phyloP scores from a whole-genome alignment of 345 rosid genomes.

The Passiflora organensis region DNA sequence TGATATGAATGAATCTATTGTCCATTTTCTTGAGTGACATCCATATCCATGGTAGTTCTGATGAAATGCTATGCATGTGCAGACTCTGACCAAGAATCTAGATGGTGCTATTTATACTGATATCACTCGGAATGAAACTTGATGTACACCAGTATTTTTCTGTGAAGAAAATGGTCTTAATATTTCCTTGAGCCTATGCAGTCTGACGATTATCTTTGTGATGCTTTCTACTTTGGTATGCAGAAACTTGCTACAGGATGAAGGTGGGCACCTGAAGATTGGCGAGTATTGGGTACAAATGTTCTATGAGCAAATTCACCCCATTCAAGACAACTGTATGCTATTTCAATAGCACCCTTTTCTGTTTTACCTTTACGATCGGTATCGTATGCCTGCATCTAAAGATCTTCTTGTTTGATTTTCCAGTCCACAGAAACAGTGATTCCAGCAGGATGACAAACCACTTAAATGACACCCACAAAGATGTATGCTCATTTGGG shows the following conservation, averaged over 20 bases:
- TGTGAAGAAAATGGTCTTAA: too few species aligned
- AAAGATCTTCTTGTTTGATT: not conserved
- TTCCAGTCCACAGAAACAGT: constrained; percentile 32
- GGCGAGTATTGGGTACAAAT: constrained; percentile 64
- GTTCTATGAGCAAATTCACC: constrained; percentile 43
- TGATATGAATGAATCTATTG: too few species aligned
- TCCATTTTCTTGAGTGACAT: too few species aligned
- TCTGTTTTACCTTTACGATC: too few species aligned
- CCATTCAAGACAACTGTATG: constrained; percentile 37
- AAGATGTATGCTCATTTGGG: constrained; percentile 38
- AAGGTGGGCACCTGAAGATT: constrained; percentile 51
- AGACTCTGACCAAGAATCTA: not conserved
- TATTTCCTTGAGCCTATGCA: too few species aligned
- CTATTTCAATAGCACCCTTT: too few species aligned
- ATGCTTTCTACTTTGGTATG: too few species aligned
- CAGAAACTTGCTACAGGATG: constrained; percentile 53
- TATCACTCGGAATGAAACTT: too few species aligned
- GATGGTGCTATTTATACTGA: not conserved
- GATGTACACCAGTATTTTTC: too few species aligned
- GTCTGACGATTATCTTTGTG: too few species aligned
- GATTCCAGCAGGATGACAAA: constrained; percentile 14
- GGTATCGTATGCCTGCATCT: constrained; percentile 9
- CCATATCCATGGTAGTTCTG: too few species aligned
- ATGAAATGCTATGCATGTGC: not conserved
- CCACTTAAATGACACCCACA: constrained; percentile 26